These are phyloP conservation scores for Paspalum vaginatum DNA, from an alignment of 176 grass and related monocot species.

Conservation along the genomic window DNA sequence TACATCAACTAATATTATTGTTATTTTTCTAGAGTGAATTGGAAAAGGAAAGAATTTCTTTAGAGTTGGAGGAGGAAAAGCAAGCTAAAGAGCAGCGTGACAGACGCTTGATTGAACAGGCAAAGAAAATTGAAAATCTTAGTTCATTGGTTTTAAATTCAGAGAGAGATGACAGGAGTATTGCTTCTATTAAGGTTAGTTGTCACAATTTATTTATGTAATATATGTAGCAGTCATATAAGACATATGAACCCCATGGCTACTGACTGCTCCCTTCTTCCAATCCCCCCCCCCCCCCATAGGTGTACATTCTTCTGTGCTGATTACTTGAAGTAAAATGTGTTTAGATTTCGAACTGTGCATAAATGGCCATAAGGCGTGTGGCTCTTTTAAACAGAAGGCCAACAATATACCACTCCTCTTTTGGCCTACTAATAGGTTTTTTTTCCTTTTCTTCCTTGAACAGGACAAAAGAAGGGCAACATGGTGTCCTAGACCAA, in stretches of 20 bases:
- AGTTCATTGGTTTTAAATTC: conserved; percentile 89
- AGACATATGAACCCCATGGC: neutral
- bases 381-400: neutral
- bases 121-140: conserved; percentile 92
- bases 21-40: conserved; percentile 76
- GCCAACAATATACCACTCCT: conserved; percentile 21
- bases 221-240: neutral
- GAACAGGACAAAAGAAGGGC: conserved; percentile 84
- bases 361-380: neutral
- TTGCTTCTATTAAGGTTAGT: conserved; percentile 64
- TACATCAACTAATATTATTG: conserved; percentile 21
- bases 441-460: conserved; percentile 37
- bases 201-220: conserved; percentile 21
- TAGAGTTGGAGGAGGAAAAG: conserved; percentile 95
- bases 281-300: too few species aligned
- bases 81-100: conserved; percentile 92
- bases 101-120: conserved; percentile 78
- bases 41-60: conserved; percentile 91
- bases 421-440: conserved; percentile 24
- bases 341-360: neutral
- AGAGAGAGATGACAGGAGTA: conserved; percentile 72
- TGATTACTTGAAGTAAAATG: neutral
- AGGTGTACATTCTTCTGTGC: neutral
- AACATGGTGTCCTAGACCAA: conserved; percentile 82
- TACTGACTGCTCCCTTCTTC: conserved; percentile 11